A percentile compares a stretch with the other conserved stretches of the same genome.
These are phyloP conservation scores for Cetradonia linearis DNA, from an alignment of 495 filamentous ascomycete genomes.

Conservation along the genomic window DNA sequence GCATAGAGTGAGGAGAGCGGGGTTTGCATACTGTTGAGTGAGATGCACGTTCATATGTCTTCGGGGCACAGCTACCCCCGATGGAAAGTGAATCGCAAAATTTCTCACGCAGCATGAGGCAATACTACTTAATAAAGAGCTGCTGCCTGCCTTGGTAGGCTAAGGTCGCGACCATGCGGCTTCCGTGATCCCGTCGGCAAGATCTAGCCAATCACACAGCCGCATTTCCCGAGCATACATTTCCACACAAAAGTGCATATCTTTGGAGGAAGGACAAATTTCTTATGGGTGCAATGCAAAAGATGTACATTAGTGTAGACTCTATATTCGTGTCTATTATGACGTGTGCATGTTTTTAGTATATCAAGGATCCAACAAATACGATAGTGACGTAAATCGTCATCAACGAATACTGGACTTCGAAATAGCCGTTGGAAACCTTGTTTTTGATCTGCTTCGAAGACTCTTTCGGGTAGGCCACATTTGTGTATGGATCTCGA, in stretches of 20 bases:
- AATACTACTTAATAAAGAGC: neutral
- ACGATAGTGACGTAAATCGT: neutral
- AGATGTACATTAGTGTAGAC: neutral
- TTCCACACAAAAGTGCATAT: no score
- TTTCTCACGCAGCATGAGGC: neutral
- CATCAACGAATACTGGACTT: neutral
- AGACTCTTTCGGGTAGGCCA: conserved; percentile 7
- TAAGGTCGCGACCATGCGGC: neutral
- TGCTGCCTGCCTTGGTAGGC: no score
- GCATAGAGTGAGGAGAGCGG: neutral
- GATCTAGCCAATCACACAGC: neutral
- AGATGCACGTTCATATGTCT: neutral
- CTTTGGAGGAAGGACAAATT: neutral
- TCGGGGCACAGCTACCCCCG: neutral
- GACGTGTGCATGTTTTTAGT: neutral
- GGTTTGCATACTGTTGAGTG: neutral
- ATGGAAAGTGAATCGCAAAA: neutral
- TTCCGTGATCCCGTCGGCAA: neutral
- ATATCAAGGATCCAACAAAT: conserved; percentile 2
- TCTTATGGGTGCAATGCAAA: neutral
- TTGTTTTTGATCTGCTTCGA: conserved; percentile 3
- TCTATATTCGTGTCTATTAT: neutral
- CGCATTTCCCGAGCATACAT: neutral
- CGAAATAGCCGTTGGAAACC: conserved; percentile 2
- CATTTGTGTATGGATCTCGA: neutral